A percentile compares a stretch with the other conserved stretches of the same genome.
Conservation (phyloP, 2,329 filamentous ascomycete species). For the Lasiodiplodia sp. region DNA sequence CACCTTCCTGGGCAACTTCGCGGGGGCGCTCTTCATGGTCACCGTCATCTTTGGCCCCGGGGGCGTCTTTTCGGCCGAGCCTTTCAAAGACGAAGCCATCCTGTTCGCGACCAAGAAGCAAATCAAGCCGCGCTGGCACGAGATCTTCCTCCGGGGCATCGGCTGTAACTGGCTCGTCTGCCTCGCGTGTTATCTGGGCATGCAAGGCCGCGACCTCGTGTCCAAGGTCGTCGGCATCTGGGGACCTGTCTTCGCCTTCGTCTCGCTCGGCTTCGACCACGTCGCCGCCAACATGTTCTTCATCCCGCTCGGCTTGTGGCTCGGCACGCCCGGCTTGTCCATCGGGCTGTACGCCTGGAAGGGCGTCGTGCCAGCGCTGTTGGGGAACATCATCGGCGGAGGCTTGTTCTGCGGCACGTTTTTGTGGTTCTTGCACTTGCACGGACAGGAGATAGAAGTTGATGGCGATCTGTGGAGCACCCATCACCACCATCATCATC, state of each 20-base stretch:
- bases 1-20: slow-evolving; percentile 59
- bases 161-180: slow-evolving; percentile 40
- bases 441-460: neutral
- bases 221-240: slow-evolving; percentile 40
- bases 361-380: slow-evolving; percentile 37
- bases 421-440: slow-evolving; percentile 24
- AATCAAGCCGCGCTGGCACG: slow-evolving; percentile 33
- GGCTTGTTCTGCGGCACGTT: slow-evolving; percentile 21
- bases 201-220: slow-evolving; percentile 35
- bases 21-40: slow-evolving; percentile 58
- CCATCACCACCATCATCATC: neutral
- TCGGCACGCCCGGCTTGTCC: slow-evolving; percentile 33
- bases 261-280: slow-evolving; percentile 39
- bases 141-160: slow-evolving; percentile 37
- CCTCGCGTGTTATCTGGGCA: slow-evolving; percentile 36
- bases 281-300: slow-evolving; percentile 43
- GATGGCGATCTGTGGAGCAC: slow-evolving; percentile 11
- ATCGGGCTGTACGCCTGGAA: slow-evolving; percentile 42
- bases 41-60: slow-evolving; percentile 59
- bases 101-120: slow-evolving; percentile 35
- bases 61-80: slow-evolving; percentile 49
- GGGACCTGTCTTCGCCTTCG: slow-evolving; percentile 39
- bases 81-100: slow-evolving; percentile 34
- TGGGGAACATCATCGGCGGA: slow-evolving; percentile 39
- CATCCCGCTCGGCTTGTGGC: slow-evolving; percentile 39